Base-by-base conservation (phyloP, 73 alveolate species). In the Blepharisma japonicum region DNA sequence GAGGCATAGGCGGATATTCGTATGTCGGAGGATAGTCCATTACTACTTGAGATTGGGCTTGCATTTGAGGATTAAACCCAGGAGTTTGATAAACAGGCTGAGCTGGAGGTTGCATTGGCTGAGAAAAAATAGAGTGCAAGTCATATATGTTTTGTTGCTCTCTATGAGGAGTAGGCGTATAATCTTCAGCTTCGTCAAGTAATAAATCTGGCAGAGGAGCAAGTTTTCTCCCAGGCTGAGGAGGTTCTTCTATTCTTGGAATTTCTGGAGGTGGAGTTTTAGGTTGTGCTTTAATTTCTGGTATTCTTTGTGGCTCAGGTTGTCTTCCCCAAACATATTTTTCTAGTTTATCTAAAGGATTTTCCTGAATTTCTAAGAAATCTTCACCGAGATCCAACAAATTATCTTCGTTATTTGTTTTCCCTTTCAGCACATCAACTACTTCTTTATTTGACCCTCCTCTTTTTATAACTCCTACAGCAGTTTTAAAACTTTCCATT, bases 331-430 rank as follows among this genome's bases (percentile, higher is more conserved):
- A 20, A 53, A 53, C 67, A 53, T 14, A 53, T 20, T 53, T 53
- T 14, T 53, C 67, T 14, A 53, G 67, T 53, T 20, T 20, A 53
- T 53, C 67, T 53, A 53, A 53, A 14, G n/a, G 67, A 53, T 53
- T 53, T 53, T 53, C 67, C 23, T 53, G 27, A 53, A 53, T 53
- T 53, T 53, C 67, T 20, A 53, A 53, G 4, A 53, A 53, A 53
- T 53, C 67, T 14, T 53, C 67, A 53, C 27, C 67, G n/a, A 53
- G 23, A 53, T 53, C 67, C 23, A 53, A 53, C 67, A 53, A 53
- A 14, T 11, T 11, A 53, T 20, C 23, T 20, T 53, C 23, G 2
- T 53, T 53, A 14, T 53, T 20, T 53, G 67, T 53, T 32, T 32
- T 32, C 5, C 67, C 67, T 4, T 53, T 53, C 23, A 53, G 23